Evolutionary conservation across 192 early-diverging fungal genomes (phyloP).

Genomic region (Gigaspora rosea): DNA sequence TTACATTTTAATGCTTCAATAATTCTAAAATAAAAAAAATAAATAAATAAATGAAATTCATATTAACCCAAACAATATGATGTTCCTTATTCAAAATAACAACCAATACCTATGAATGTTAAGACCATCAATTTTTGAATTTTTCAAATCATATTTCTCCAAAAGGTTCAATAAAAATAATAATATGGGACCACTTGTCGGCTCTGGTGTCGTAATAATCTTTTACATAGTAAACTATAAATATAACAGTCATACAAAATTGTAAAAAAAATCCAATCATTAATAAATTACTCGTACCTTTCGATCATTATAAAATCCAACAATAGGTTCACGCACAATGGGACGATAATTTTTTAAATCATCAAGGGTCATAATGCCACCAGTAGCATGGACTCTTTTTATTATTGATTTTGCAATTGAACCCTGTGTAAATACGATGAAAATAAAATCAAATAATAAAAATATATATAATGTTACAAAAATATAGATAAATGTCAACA

Average conservation of each 20-base stretch:
- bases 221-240: neutral
- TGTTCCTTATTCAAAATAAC: neutral
- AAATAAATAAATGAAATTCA: neutral
- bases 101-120: conserved; percentile 65
- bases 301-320: conserved; percentile 77
- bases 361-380: conserved; percentile 75
- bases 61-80: neutral
- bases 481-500: neutral
- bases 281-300: conserved; percentile 56
- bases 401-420: conserved; percentile 70
- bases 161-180: conserved; percentile 84
- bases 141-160: conserved; percentile 77
- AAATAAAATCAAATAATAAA: neutral
- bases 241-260: neutral
- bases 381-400: conserved; percentile 56
- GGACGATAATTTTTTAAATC: conserved; percentile 74
- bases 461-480: neutral
- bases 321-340: conserved; percentile 57
- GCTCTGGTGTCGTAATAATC: conserved; percentile 53
- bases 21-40: conserved; percentile 36
- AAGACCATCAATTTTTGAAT: conserved; percentile 56
- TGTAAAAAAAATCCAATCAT: neutral
- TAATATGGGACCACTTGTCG: conserved; percentile 83
- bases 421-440: conserved; percentile 50
- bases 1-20: conserved; percentile 84